phyloP scores from a whole-genome alignment of 192 early-diverging fungal genomes.

The Podila minutissima region DNA sequence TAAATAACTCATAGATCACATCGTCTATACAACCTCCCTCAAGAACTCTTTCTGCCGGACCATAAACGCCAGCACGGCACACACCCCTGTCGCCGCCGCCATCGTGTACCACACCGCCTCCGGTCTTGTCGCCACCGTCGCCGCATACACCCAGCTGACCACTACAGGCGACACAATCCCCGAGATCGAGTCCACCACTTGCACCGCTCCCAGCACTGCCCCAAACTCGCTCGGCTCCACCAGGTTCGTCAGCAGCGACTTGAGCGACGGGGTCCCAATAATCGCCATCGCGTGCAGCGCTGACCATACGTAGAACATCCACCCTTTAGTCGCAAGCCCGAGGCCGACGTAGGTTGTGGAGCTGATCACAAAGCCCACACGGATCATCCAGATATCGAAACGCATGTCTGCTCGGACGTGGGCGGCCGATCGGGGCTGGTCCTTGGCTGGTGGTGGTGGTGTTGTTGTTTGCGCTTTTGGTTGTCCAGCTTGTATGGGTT shows the following conservation, averaged over 20 bases:
- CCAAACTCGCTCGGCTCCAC: slow-evolving; percentile 59
- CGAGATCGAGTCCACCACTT: slow-evolving; percentile 55
- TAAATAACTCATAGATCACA: too few species aligned
- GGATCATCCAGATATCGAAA: slow-evolving; percentile 59
- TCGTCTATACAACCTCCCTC: neutral
- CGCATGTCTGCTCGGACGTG: slow-evolving; percentile 7
- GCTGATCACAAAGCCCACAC: slow-evolving; percentile 49
- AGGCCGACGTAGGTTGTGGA: slow-evolving; percentile 24
- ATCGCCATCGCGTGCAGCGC: slow-evolving; percentile 39
- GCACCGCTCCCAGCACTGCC: slow-evolving; percentile 57
- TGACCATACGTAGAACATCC: slow-evolving; percentile 24
- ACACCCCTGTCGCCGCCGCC: slow-evolving; percentile 31
- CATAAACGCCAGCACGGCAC: slow-evolving; percentile 50
- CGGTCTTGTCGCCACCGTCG: slow-evolving; percentile 47
- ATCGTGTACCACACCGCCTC: slow-evolving; percentile 55
- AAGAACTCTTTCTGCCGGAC: slow-evolving; percentile 32
- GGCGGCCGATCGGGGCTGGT: neutral
- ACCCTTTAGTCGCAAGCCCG: slow-evolving; percentile 34
- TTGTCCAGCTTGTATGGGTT: too few species aligned
- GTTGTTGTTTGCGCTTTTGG: too few species aligned
- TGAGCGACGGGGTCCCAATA: slow-evolving; percentile 51
- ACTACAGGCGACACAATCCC: slow-evolving; percentile 54
- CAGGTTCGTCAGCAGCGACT: slow-evolving; percentile 53
- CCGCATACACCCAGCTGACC: slow-evolving; percentile 56
- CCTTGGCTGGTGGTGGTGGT: neutral